Percentiles rank a stretch among this genome's conserved stretches.
Evolutionary conservation across 106 monocot species (phyloP).

Genomic region (Dioscorea zingiberensis): DNA sequence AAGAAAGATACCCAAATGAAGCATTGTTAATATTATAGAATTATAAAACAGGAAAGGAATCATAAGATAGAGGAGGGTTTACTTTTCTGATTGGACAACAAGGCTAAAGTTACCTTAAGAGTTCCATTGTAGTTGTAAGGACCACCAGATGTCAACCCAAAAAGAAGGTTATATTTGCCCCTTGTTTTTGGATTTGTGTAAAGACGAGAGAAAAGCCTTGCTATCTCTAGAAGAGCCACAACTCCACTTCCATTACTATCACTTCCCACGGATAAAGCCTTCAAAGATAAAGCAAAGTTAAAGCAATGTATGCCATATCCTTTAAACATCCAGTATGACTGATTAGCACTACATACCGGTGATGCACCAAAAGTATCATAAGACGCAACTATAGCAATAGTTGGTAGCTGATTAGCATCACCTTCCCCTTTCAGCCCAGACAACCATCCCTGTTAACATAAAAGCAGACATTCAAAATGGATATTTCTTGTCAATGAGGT

Average conservation of each 20-base stretch:
- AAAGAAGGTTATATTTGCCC: conserved; percentile 92
- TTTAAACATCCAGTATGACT: conserved; percentile 1
- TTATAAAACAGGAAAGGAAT: too few relatives aligned
- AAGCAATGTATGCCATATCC: not conserved
- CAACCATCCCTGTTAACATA: conserved; percentile 76
- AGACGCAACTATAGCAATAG: conserved; percentile 94
- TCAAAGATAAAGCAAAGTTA: conserved; percentile 11
- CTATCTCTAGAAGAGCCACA: conserved; percentile 89
- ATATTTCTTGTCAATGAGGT: not conserved
- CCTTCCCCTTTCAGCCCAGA: conserved; percentile 81
- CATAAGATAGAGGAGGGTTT: not conserved
- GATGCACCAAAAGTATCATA: conserved; percentile 99
- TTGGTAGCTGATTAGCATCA: conserved; percentile 77
- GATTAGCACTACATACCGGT: conserved; percentile 44
- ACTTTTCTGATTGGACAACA: not conserved
- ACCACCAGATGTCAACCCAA: conserved; percentile 99
- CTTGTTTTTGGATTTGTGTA: conserved; percentile 90
- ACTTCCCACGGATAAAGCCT: conserved; percentile 86
- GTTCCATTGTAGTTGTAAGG: conserved; percentile 99
- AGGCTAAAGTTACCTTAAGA: conserved; percentile 50
- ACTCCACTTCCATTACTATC: conserved; percentile 99
- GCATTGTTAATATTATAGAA: not conserved
- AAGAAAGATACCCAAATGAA: not conserved
- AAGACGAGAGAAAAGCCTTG: conserved; percentile 82
- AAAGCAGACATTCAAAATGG: not conserved